Conservation (phyloP, 768 basidiomycete genomes). For the Collybia nuda region DNA sequence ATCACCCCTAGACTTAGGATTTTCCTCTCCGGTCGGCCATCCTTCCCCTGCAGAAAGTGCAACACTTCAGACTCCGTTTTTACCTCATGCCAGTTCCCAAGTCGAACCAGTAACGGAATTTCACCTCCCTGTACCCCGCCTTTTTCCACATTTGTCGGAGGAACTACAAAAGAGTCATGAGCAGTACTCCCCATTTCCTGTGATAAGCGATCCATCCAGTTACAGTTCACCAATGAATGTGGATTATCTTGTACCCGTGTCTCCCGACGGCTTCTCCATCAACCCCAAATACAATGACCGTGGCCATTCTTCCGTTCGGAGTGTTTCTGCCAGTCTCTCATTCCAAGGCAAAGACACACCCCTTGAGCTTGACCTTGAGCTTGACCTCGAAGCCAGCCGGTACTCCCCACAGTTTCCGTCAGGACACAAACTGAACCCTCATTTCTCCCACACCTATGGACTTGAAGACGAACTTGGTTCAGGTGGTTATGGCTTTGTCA, state of each 20-base stretch:
- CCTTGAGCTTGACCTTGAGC: slow-evolving; percentile 14
- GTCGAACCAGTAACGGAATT: not conserved
- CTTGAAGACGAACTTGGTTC: slow-evolving; percentile 81
- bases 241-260: slow-evolving; percentile 8
- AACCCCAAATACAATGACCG: not conserved
- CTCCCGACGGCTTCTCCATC: slow-evolving; percentile 9
- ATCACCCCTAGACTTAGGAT: slow-evolving; percentile 28
- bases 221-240: slow-evolving; percentile 9
- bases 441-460: slow-evolving; percentile 59
- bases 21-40: slow-evolving; percentile 27
- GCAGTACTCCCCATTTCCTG: slow-evolving; percentile 8
- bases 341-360: no score
- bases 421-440: slow-evolving; percentile 57
- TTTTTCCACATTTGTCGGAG: slow-evolving; percentile 5
- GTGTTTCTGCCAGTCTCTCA: slow-evolving; percentile 6
- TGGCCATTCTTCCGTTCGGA: not conserved
- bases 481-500: slow-evolving; percentile 95
- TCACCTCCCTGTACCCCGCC: slow-evolving; percentile 3
- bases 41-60: slow-evolving; percentile 37
- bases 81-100: slow-evolving; percentile 21
- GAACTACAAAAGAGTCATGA: slow-evolving; percentile 3
- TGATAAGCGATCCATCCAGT: slow-evolving; percentile 4
- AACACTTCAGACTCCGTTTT: slow-evolving; percentile 38
- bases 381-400: slow-evolving; percentile 30
- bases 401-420: slow-evolving; percentile 51